A percentile compares a stretch with the other conserved stretches of the same genome.
Evolutionary conservation across 2,329 filamentous ascomycete genomes (phyloP).

Genomic region (Gnomoniopsis sp.): DNA sequence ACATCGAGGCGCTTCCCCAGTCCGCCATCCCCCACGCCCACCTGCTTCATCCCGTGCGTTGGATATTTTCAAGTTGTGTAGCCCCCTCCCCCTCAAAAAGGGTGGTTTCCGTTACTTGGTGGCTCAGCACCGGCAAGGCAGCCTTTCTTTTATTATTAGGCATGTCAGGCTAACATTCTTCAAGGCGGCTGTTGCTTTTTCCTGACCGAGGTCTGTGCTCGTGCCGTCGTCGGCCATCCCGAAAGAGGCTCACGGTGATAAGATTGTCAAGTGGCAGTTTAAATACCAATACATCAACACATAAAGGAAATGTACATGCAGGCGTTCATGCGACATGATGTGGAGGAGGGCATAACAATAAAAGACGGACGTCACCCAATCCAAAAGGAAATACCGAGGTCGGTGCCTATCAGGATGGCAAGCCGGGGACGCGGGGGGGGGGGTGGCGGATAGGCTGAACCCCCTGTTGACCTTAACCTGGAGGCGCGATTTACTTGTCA

Average conservation of each 20-base stretch:
- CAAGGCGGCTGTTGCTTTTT: background rate
- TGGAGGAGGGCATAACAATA: too few relatives aligned
- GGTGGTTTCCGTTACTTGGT: too few relatives aligned
- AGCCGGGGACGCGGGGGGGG: background rate
- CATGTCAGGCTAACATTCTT: background rate
- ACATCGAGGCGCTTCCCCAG: background rate
- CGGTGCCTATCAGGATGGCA: background rate
- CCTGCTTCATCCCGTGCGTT: background rate
- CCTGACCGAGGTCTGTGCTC: background rate
- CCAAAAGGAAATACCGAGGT: background rate
- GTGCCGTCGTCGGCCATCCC: constrained; percentile 8
- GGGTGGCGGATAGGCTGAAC: too few relatives aligned
- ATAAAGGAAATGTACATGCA: background rate
- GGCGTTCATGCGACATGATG: background rate
- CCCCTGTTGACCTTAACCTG: background rate
- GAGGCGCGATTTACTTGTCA: too few relatives aligned
- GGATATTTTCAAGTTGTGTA: constrained; percentile 2
- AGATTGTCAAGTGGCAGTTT: background rate
- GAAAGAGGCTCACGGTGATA: background rate
- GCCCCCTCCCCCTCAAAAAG: too few relatives aligned
- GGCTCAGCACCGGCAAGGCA: too few relatives aligned
- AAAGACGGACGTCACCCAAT: background rate
- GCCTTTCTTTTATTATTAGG: too few relatives aligned
- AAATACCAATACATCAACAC: background rate
- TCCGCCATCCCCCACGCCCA: constrained; percentile 5